phyloP scores from a whole-genome alignment of 305 asterid species.

The Fraxinus dipetala region DNA sequence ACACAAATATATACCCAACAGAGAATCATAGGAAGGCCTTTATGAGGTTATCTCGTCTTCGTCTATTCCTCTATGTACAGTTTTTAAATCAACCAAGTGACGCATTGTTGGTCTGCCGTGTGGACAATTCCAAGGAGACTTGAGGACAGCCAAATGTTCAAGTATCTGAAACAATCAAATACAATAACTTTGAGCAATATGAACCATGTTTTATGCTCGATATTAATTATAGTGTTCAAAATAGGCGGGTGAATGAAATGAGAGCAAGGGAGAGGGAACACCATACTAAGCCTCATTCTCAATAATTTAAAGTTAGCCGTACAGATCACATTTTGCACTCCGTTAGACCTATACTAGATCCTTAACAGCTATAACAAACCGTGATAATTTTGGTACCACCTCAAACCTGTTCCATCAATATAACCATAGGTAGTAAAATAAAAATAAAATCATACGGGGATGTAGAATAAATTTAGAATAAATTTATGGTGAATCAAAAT shows the following conservation, averaged over 20 bases:
- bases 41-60: conserved; percentile 29
- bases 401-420: not conserved
- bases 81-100: conserved; percentile 80
- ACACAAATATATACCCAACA: not conserved
- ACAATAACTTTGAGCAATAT: conserved; percentile 3
- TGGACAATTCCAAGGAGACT: conserved; percentile 98
- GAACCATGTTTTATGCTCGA: not conserved
- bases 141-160: conserved; percentile 64
- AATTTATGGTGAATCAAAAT: not conserved
- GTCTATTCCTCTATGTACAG: conserved; percentile 35
- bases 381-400: not conserved
- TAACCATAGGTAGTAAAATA: not conserved
- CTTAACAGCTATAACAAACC: not conserved
- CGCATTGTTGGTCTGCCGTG: conserved; percentile 99
- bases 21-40: conserved; percentile 13
- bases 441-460: not conserved
- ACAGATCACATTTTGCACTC: not conserved
- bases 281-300: not conserved
- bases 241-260: not conserved
- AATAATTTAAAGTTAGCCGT: not conserved
- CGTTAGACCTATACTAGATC: not conserved
- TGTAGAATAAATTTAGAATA: not conserved
- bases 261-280: not conserved
- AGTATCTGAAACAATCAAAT: conserved; percentile 56
- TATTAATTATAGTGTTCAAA: not conserved